Evolutionary conservation across 164 flowering plant species (phyloP).

Genomic region (Umbellularia californica): DNA sequence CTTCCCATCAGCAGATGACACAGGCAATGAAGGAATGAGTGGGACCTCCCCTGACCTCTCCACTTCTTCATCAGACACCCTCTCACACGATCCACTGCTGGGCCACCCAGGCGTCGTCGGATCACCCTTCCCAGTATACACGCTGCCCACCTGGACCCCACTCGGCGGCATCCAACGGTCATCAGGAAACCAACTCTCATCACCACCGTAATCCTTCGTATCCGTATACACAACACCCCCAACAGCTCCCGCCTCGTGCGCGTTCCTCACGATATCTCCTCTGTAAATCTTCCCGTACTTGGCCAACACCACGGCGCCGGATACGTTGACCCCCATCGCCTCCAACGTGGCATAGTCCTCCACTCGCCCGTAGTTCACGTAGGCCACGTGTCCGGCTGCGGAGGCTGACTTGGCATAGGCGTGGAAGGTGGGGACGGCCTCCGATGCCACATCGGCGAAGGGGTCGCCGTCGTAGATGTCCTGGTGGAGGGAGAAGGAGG

Average conservation of each 20-base stretch:
- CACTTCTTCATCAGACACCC: constrained; percentile 45
- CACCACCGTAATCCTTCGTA: constrained; percentile 55
- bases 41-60: constrained; percentile 50
- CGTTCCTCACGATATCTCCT: constrained; percentile 65
- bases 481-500: constrained; percentile 38
- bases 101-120: constrained; percentile 84
- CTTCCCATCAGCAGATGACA: constrained; percentile 62
- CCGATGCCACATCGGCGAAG: constrained; percentile 39
- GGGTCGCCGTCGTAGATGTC: constrained; percentile 47
- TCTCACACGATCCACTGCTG: constrained; percentile 50
- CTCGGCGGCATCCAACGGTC: constrained; percentile 74
- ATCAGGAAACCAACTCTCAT: constrained; percentile 45
- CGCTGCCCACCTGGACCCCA: constrained; percentile 75
- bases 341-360: constrained; percentile 45
- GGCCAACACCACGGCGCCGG: constrained; percentile 50
- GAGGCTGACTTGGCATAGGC: constrained; percentile 62
- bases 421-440: constrained; percentile 61
- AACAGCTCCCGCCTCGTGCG: constrained; percentile 47
- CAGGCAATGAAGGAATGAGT: constrained; percentile 64
- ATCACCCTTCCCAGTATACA: constrained; percentile 53
- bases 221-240: constrained; percentile 60
- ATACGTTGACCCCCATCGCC: constrained; percentile 47
- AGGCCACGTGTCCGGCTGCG: constrained; percentile 48
- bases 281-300: constrained; percentile 62
- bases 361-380: constrained; percentile 60